These are phyloP conservation scores for Botrytis porri DNA, from an alignment of 2,329 filamentous ascomycete genomes.

Conservation along the genomic window DNA sequence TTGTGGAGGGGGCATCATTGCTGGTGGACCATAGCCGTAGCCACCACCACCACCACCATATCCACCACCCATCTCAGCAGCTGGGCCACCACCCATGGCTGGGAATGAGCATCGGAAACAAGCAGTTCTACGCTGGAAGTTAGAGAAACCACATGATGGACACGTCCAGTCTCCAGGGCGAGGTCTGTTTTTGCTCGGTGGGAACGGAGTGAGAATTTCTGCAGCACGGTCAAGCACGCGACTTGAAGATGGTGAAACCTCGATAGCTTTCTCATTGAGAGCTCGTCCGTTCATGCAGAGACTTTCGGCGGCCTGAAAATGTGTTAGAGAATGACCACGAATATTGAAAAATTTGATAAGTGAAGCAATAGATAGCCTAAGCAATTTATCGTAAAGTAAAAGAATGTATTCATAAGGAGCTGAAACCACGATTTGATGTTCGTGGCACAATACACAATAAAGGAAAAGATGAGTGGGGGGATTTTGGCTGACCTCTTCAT, in stretches of 20 bases:
- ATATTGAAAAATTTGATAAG: constrained; percentile 36
- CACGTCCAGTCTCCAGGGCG: constrained; percentile 98
- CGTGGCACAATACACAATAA: constrained; percentile 33
- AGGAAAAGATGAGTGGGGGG: constrained; percentile 32
- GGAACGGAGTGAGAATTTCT: constrained; percentile 95
- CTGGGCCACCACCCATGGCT: constrained; percentile 77
- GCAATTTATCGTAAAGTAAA: constrained; percentile 35
- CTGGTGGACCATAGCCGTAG: constrained; percentile 69
- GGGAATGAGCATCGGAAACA: constrained; percentile 99
- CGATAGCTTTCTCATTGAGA: constrained; percentile 97
- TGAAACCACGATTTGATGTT: constrained; percentile 31
- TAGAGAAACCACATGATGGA: constrained; percentile 97
- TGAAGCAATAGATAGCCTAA: constrained; percentile 23
- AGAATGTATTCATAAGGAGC: constrained; percentile 35
- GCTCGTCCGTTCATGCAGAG: constrained; percentile 99
- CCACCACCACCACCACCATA: constrained; percentile 49
- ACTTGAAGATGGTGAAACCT: constrained; percentile 96
- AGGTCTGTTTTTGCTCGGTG: constrained; percentile 96
- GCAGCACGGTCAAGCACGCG: constrained; percentile 92
- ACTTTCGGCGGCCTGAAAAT: constrained; percentile 81
- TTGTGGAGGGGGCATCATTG: constrained; percentile 75
- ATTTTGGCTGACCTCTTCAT: constrained; percentile 75
- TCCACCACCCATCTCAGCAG: constrained; percentile 64
- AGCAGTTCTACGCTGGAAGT: constrained; percentile 96
- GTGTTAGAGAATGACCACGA: constrained; percentile 38